Percentiles rank a stretch among this genome's conserved stretches.
Conservation (phyloP, 2,329 filamentous ascomycete genomes). For the Chaetomium sp. region DNA sequence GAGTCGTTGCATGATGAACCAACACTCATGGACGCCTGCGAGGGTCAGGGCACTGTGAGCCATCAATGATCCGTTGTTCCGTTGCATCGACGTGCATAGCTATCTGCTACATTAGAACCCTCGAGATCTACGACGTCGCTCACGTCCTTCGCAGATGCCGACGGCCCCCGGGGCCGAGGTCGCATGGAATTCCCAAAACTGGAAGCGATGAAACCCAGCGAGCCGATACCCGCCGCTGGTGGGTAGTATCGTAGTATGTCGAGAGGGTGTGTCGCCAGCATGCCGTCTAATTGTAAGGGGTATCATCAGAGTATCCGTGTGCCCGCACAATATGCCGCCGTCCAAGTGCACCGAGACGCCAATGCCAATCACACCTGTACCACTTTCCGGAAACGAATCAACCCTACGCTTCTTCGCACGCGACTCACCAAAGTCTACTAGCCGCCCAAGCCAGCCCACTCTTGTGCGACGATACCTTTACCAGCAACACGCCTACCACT, state of each 20-base stretch:
- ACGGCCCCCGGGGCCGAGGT: not conserved
- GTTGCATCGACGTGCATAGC: not conserved
- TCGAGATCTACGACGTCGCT: not conserved
- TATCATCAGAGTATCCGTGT: conserved; percentile 18
- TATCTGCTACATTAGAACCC: not conserved
- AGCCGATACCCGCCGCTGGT: not conserved
- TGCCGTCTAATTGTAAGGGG: conserved; percentile 5
- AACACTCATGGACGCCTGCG: not conserved
- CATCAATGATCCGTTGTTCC: not conserved
- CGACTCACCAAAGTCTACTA: conserved; percentile 30
- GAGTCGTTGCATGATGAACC: not conserved
- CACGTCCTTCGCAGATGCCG: not conserved
- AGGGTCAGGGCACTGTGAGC: not conserved
- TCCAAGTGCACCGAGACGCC: conserved; percentile 22
- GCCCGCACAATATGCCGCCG: conserved; percentile 12
- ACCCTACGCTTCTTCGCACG: conserved; percentile 29
- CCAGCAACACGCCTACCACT: conserved; percentile 31
- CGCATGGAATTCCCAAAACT: not conserved
- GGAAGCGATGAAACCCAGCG: not conserved
- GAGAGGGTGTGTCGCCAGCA: not conserved
- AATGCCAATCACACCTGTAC: conserved; percentile 19
- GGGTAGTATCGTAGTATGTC: not conserved
- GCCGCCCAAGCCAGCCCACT: conserved; percentile 22
- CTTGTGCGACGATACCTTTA: conserved; percentile 29
- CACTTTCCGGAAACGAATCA: conserved; percentile 15